A percentile compares a stretch with the other conserved stretches of the same genome.
Evolutionary conservation across 352 stramenopile species (phyloP).

Genomic region (Stephanocyclus meneghinianus): DNA sequence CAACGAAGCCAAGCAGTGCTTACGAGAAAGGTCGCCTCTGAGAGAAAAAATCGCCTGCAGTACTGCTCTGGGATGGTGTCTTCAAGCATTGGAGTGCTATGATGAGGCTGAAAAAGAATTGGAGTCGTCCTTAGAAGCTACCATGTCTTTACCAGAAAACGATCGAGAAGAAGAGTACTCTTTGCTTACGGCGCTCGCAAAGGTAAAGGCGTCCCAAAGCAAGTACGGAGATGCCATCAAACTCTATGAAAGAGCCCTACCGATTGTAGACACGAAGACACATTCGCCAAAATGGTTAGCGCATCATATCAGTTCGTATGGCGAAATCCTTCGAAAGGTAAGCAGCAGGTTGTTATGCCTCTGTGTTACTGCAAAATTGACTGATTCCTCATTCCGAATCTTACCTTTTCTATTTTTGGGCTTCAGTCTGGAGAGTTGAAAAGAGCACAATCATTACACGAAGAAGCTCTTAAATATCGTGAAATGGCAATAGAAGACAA

Average conservation of each 20-base stretch:
- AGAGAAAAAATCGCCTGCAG: slow-evolving; percentile 17
- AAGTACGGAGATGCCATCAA: slow-evolving; percentile 48
- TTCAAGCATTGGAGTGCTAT: slow-evolving; percentile 44
- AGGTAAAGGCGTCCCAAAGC: slow-evolving; percentile 42
- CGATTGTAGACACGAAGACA: slow-evolving; percentile 22
- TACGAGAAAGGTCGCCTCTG: slow-evolving; percentile 23
- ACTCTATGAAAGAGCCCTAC: slow-evolving; percentile 42
- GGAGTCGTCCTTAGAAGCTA: slow-evolving; percentile 28
- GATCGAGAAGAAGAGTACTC: slow-evolving; percentile 8
- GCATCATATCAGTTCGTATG: slow-evolving; percentile 46
- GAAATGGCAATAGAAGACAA: slow-evolving; percentile 33
- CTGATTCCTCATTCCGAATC: too few species aligned
- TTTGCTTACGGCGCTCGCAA: slow-evolving; percentile 37
- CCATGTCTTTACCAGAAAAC: slow-evolving; percentile 26
- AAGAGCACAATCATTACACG: slow-evolving; percentile 35
- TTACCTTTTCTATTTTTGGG: background rate
- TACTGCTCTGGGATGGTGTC: slow-evolving; percentile 10
- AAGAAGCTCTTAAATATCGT: slow-evolving; percentile 47
- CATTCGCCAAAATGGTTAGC: slow-evolving; percentile 42
- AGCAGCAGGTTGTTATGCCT: background rate
- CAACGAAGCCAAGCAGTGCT: slow-evolving; percentile 32
- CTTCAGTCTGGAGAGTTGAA: slow-evolving; percentile 39
- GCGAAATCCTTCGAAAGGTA: slow-evolving; percentile 37
- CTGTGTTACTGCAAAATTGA: background rate
- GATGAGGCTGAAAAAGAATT: slow-evolving; percentile 48